Conservation (phyloP, 2,329 filamentous ascomycete genomes). For the Cladophialophora yegresii region DNA sequence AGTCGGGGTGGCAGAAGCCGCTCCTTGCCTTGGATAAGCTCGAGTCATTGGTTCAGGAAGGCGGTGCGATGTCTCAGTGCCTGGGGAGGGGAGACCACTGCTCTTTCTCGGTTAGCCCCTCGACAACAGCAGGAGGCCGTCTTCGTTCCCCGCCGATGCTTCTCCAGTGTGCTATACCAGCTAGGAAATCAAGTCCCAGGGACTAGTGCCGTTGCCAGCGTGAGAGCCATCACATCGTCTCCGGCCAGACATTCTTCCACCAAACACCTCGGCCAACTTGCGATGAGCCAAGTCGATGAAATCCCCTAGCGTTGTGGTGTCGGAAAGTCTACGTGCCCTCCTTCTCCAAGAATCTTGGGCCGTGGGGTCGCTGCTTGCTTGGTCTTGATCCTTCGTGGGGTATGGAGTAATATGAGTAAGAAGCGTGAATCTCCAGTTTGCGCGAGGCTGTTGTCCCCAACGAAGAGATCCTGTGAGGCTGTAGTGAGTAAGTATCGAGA, state of each 20-base stretch:
- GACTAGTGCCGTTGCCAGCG: background rate
- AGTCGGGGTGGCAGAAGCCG: background rate
- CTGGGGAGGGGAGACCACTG: background rate
- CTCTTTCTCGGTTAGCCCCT: background rate
- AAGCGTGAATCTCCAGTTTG: background rate
- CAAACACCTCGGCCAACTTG: background rate
- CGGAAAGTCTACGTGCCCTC: slow-evolving; percentile 2
- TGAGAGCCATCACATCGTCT: background rate
- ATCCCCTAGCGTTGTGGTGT: background rate
- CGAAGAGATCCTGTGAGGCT: background rate
- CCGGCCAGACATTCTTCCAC: background rate
- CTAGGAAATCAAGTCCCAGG: slow-evolving; percentile 10
- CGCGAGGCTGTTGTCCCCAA: background rate
- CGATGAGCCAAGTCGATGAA: background rate
- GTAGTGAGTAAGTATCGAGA: background rate
- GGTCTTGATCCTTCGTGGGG: background rate
- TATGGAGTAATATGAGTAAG: background rate
- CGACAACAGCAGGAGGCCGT: background rate
- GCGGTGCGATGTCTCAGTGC: background rate
- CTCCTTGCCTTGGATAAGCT: background rate
- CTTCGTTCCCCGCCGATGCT: background rate
- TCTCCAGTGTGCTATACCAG: background rate
- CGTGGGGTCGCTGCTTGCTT: background rate
- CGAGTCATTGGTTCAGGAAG: background rate
- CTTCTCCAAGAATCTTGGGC: background rate